Evolutionary conservation across 2,329 filamentous ascomycete species (phyloP), one percentile per base, ranked within the genome.

Genomic region (Trichophyton benhamiae): DNA sequence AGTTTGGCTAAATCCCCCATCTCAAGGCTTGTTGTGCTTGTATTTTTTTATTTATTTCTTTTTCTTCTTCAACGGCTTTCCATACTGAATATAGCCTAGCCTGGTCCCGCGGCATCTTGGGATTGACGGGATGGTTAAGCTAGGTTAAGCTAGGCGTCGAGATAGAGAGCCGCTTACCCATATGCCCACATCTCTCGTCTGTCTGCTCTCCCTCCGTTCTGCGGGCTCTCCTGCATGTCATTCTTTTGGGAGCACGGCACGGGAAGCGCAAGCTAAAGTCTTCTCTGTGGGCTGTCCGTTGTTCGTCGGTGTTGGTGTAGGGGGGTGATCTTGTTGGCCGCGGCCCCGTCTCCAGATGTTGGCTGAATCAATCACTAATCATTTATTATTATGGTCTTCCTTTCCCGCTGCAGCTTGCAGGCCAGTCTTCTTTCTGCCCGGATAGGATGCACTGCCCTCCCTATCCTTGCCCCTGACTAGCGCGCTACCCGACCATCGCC

Each of bases 21-120:
- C 44, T 48, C 8, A 3, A 20, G 20, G 20, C 20, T 48, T 25
- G 44, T 17, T 48, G 20, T 27, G 25, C 25, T 27, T 27, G 25
- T 27, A 27, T 27, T 6, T 27, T 27, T 27, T 27, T 27, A 27
- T 27, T 27, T 27, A 27, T 20, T 44, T 3, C 2, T 44, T 20
- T 27, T 36, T 55, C 41, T 17, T 55, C 36, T 55, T 20, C 49
- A 55, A 55, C 49, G 49, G 49, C 49, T 55, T 55, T 55, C 49
- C 20, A 49, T 27, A 4, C 20, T 49, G 46, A 25, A 49, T 49
- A 49, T 49, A 49, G 46, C 3, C 46, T 49, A 49, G 46, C 46
- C 13, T 22, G 9, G 20, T 15, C 9, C 46, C 15, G 44, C 11
- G 44, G 6, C 15, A 9, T 11, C 44, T 48, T 48, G 44, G 33